Base-by-base conservation (phyloP, 306 rosid species). In the Vicia villosa region DNA sequence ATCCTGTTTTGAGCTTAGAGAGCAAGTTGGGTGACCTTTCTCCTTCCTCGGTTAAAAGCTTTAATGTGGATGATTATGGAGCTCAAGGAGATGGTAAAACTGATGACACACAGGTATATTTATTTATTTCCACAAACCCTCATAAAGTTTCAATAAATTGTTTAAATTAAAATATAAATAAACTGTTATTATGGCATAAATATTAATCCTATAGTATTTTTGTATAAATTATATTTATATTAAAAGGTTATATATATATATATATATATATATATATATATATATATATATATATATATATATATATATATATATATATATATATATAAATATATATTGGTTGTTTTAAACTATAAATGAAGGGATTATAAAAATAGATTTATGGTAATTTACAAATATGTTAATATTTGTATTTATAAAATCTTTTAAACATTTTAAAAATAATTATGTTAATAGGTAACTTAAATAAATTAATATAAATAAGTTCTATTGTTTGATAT, bases 51-150 rank as follows among this genome's bases (percentile, higher is more conserved):
- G 59, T 8, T 66, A 64, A 52, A 76, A 69, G 11, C 10, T 69
- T 89, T 59, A 77, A 70, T 28, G 90, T 86, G 32, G 36, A 72
- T 59, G 73, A 83, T 12, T 83, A 65, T 79, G 96, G 96, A 76
- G 96, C 90, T 51, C 43, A 68, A 47, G 92, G 96, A 34, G 86
- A 86, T 70, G 86, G 88, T 47, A 64, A 12, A 60, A 59, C 59
- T 24, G 88, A 89, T 70, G 90, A 89, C 56, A 81, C 90, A 3
- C 20, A 81, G 88, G 96, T 89, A 72, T 34, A 6, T 47, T 37
- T 37, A 6, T 50, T 6, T 13, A 4, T 40, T 40, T 40, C 34
- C 5, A 49, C 38, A 8, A 24, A 26, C 8, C 17, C 7, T 8
- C 14, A 55, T 49, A 46, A n/a, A 43, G 19, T 43, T 43, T 14